phyloP scores from a whole-genome alignment of 768 basidiomycete genomes.

The Mycena floridula region DNA sequence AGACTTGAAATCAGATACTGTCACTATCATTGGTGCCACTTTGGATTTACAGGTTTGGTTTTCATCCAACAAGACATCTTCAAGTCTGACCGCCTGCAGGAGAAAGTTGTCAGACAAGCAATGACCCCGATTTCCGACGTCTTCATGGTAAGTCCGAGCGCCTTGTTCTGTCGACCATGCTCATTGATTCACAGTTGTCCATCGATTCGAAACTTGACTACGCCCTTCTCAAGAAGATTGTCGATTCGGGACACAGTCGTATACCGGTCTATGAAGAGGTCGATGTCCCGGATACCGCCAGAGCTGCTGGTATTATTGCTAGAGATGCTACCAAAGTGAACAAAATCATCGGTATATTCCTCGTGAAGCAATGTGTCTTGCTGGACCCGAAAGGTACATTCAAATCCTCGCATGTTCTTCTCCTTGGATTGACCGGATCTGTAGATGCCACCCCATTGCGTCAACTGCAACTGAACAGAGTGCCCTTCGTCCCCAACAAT shows the following conservation, averaged over 20 bases:
- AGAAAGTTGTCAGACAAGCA: too few species aligned
- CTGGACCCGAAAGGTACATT: constrained; percentile 74
- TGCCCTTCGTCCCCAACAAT: constrained; percentile 81
- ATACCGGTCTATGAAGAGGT: constrained; percentile 81
- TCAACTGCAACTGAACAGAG: constrained; percentile 80
- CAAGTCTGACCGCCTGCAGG: too few species aligned
- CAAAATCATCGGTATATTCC: constrained; percentile 80
- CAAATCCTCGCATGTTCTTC: neutral
- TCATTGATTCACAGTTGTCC: constrained; percentile 21
- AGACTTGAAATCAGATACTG: constrained; percentile 81
- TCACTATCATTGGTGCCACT: constrained; percentile 86
- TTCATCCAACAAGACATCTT: too few species aligned
- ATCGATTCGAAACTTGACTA: constrained; percentile 82
- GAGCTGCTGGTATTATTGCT: constrained; percentile 1
- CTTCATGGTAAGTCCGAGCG: too few species aligned
- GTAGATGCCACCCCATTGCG: constrained; percentile 78
- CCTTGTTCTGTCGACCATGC: too few species aligned
- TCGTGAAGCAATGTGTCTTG: constrained; percentile 87
- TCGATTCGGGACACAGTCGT: constrained; percentile 75
- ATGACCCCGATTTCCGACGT: constrained; percentile 79
- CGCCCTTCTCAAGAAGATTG: constrained; percentile 68
- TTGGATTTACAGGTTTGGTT: constrained; percentile 78
- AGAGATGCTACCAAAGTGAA: constrained; percentile 44
- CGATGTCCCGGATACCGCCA: constrained; percentile 33
- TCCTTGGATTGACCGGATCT: neutral